Evolutionary conservation across 352 stramenopile species (phyloP), one percentile per base, ranked within the genome.

Genomic region (Phytophthora pluvialis): DNA sequence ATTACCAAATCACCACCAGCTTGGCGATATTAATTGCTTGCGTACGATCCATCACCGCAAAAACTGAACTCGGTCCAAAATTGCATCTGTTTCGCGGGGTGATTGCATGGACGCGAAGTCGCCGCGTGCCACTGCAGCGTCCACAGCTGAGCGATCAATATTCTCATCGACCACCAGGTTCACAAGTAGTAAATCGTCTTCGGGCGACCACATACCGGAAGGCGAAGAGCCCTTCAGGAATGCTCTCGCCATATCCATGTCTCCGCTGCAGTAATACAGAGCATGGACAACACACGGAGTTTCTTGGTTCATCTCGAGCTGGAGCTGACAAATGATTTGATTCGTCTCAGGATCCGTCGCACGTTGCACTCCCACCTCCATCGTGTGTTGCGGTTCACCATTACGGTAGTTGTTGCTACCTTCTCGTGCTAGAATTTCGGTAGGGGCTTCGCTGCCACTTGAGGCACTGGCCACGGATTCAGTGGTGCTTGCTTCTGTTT

Each of bases 101-200:
- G 72, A 53, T 59, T 60, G 70, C 77, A 90, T 89, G 15, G 32
- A 35, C 0, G 64, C 47, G 35, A 89, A 86, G 7, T 62, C 66
- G 3, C 80, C 78, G 13, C 44, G 63, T 10, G 35, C 60, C 28
- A 70, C 42, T 25, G 80, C 82, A 3, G 60, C 70, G 3, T 65
- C 60, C 4, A 77, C 70, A 43, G 67, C 62, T 12, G 50, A 39
- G 2, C 47, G 53, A 25, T 52, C 51, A 50, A 74, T 65, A 40
- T 71, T 55, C 11, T 77, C 64, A 11, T 68, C 65, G 9, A 44
- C 48, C 7, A 70, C 46, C 32, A 73, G 45, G 12, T 40, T 54
- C 10, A 48, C 61, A 25, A 91, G 69, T 18, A 89, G 49, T 36
- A 74, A 33, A 43, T 90, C 83, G 40, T 91, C 83, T 12, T 73